phyloP scores from a whole-genome alignment of 2,329 filamentous ascomycete genomes.

The Cladosporium cucumerinum region DNA sequence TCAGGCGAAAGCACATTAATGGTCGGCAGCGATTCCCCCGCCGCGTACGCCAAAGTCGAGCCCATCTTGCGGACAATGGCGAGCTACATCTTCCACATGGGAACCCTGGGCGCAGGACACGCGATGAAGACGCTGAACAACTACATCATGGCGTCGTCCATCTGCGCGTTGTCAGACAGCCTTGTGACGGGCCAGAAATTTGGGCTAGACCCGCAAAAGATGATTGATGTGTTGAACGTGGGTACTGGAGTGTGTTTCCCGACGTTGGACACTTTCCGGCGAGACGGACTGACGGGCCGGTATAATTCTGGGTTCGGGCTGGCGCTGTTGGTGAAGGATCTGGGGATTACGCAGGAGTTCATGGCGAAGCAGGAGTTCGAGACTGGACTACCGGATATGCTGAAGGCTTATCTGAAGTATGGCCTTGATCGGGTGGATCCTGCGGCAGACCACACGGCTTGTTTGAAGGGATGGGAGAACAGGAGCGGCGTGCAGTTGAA shows the following conservation, averaged over 20 bases:
- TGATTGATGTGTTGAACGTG: constrained; percentile 43
- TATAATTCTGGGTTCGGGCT: constrained; percentile 37
- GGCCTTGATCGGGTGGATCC: constrained; percentile 32
- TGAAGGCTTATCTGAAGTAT: constrained; percentile 33
- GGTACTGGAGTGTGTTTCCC: constrained; percentile 41
- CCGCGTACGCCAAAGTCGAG: constrained; percentile 32
- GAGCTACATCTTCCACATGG: constrained; percentile 37
- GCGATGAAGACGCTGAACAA: constrained; percentile 40
- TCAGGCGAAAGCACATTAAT: constrained; percentile 36
- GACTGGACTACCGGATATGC: constrained; percentile 32
- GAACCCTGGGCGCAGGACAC: constrained; percentile 34
- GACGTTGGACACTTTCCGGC: constrained; percentile 31
- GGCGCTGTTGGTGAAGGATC: constrained; percentile 36
- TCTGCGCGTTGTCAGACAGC: constrained; percentile 33
- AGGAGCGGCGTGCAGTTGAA: constrained; percentile 34
- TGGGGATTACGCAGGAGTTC: constrained; percentile 37
- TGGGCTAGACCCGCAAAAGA: constrained; percentile 37
- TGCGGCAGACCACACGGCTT: constrained; percentile 36
- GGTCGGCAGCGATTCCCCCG: constrained; percentile 31
- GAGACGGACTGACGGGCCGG: constrained; percentile 28
- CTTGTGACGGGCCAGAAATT: constrained; percentile 37
- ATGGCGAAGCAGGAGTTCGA: constrained; percentile 34
- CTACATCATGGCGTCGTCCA: constrained; percentile 36
- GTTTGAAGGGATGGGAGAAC: constrained; percentile 37
- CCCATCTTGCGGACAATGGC: constrained; percentile 36